A percentile compares a stretch with the other conserved stretches of the same genome.
Conservation (phyloP, 257 asterid species). For the Vinca minor region DNA sequence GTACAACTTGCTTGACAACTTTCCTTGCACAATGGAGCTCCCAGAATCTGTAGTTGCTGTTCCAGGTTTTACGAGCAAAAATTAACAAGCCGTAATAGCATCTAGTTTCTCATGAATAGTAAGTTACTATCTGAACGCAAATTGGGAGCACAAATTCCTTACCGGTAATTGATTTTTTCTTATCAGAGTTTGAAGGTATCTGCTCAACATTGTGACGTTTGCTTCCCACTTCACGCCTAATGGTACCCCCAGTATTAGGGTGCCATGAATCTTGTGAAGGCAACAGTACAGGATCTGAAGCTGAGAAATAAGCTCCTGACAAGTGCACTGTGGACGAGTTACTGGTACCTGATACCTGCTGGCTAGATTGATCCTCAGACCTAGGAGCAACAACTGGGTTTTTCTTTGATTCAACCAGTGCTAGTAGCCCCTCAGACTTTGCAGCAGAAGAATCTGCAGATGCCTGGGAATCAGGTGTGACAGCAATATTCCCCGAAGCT, state of each 20-base stretch:
- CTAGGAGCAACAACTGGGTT: conserved; percentile 5
- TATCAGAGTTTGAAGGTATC: conserved; percentile 4
- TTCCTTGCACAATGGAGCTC: conserved; percentile 31
- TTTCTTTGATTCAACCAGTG: conserved; percentile 28
- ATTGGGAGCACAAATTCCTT: conserved; percentile 8
- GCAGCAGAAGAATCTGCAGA: conserved; percentile 22
- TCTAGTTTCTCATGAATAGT: background rate
- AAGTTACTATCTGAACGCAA: background rate
- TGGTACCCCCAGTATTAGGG: conserved; percentile 19
- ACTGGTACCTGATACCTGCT: conserved; percentile 8
- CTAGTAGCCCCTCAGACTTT: conserved; percentile 30
- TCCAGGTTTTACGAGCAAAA: conserved; percentile 19
- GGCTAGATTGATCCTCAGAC: conserved; percentile 11
- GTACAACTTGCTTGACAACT: conserved; percentile 35
- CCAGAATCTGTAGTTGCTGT: conserved; percentile 41
- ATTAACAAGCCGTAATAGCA: conserved; percentile 9
- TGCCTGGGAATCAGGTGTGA: conserved; percentile 24
- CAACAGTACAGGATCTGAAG: conserved; percentile 20
- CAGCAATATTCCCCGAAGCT: conserved; percentile 31
- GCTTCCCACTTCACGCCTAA: conserved; percentile 14
- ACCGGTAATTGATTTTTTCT: conserved; percentile 24
- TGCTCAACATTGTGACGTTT: conserved; percentile 14
- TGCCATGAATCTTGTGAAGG: conserved; percentile 21
- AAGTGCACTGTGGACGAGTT: conserved; percentile 4
- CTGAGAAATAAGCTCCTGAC: conserved; percentile 18